A percentile compares a stretch with the other conserved stretches of the same genome.
Conservation (phyloP, 371 early-diverging fungal genomes). For the Furculomyces boomerangus region DNA sequence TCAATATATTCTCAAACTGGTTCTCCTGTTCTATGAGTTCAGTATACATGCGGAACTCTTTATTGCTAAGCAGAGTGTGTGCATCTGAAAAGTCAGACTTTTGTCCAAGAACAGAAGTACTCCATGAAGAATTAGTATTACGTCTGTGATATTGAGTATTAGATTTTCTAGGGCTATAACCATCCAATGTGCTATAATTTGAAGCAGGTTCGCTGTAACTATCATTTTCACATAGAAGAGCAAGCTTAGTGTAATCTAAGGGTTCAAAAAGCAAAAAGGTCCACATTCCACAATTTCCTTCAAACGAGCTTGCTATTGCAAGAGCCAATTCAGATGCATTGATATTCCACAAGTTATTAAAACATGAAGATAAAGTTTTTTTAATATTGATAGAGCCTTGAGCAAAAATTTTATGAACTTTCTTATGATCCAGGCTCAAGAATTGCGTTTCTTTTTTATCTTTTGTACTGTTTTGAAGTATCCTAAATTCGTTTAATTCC, state of each 20-base stretch:
- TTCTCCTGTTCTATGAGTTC: no score
- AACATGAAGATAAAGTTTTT: neutral
- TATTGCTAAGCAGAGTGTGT: no score
- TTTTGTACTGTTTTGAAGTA: neutral
- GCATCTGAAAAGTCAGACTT: no score
- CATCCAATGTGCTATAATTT: no score
- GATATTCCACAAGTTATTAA: neutral
- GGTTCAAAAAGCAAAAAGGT: neutral
- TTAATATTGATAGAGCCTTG: neutral
- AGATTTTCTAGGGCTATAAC: no score
- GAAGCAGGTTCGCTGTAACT: no score
- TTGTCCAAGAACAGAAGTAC: no score
- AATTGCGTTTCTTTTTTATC: neutral
- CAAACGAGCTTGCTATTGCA: neutral
- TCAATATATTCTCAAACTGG: no score
- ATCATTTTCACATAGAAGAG: neutral
- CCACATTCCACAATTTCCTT: neutral
- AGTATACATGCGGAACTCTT: no score
- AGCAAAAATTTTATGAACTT: neutral
- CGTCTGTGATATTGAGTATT: no score
- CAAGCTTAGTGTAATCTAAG: neutral
- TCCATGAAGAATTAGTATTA: no score
- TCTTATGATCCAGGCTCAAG: neutral
- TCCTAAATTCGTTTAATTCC: no score
- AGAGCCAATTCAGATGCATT: neutral